Conservation (phyloP, 1,139 yeast genomes). For the Saccharomyces pastorianus region DNA sequence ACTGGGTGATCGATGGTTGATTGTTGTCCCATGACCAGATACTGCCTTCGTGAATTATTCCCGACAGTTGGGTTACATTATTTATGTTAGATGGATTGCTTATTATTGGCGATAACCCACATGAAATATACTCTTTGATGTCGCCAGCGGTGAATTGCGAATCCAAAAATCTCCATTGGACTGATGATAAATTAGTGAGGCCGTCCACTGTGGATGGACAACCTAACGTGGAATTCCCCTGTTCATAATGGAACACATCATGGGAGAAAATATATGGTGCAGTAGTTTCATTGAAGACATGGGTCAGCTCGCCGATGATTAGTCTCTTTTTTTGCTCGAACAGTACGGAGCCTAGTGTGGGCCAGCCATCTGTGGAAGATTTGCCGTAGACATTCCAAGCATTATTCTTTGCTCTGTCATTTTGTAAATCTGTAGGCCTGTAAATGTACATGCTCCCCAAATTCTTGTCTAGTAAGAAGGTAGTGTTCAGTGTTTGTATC, state of each 20-base stretch:
- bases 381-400: conserved; percentile 19
- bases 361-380: conserved; percentile 31
- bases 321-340: conserved; percentile 38
- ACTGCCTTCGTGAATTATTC: conserved; percentile 34
- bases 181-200: conserved; percentile 9
- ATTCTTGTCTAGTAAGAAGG: conserved; percentile 12
- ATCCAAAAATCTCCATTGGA: conserved; percentile 35
- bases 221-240: conserved; percentile 15
- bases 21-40: conserved; percentile 65
- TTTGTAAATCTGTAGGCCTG: conserved; percentile 29
- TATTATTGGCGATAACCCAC: conserved; percentile 59
- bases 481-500: conserved; percentile 6
- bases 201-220: conserved; percentile 21
- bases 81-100: conserved; percentile 20
- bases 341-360: conserved; percentile 41
- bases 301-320: conserved; percentile 16
- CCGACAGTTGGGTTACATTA: conserved; percentile 27
- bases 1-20: conserved; percentile 38
- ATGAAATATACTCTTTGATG: conserved; percentile 36
- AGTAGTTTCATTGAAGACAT: conserved; percentile 7
- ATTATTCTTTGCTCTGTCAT: conserved; percentile 21
- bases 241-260: conserved; percentile 13
- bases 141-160: conserved; percentile 32
- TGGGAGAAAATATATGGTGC: conserved; percentile 15
- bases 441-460: conserved; percentile 26